Evolutionary conservation across 163 green algal genomes (phyloP).

Genomic region (Chlamydomonas reinhardtii): DNA sequence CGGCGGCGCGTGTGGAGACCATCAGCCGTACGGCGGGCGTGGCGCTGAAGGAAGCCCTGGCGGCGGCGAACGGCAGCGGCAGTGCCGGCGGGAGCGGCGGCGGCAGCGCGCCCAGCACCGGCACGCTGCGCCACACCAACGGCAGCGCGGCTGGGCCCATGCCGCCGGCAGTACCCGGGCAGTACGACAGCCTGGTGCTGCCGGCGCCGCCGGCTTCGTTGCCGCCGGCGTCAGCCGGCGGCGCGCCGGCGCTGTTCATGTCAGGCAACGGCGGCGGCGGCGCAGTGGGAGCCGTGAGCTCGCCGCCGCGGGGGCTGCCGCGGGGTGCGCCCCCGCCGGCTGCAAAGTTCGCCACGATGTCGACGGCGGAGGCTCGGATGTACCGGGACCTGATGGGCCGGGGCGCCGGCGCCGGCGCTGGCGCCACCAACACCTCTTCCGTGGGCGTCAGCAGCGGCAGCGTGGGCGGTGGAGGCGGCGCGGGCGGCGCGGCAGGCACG

Average conservation of each 20-base stretch:
- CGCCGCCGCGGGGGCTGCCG: neutral
- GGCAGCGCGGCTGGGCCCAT: no score
- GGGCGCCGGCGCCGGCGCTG: neutral
- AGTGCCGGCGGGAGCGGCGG: neutral
- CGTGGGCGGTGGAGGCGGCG: neutral
- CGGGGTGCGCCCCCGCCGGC: neutral
- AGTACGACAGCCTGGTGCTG: neutral
- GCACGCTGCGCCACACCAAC: no score
- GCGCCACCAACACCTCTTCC: neutral
- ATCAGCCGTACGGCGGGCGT: conserved; percentile 19
- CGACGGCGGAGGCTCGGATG: conserved; percentile 29
- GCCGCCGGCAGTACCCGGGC: neutral
- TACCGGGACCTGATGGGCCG: conserved; percentile 13
- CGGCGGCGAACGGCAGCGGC: neutral
- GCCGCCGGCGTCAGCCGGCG: neutral
- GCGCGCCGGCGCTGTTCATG: neutral
- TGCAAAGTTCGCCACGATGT: conserved; percentile 32
- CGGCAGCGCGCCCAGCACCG: neutral
- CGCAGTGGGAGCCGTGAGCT: neutral
- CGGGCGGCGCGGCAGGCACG: no score
- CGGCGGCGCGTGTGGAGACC: conserved; percentile 6
- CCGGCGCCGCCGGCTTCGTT: neutral
- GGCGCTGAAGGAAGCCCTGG: conserved; percentile 11
- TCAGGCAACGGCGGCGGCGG: neutral
- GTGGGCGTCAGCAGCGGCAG: neutral